Evolutionary conservation across 2,329 filamentous ascomycete species (phyloP), one percentile per base, ranked within the genome.

Genomic region (Nemania sp.): DNA sequence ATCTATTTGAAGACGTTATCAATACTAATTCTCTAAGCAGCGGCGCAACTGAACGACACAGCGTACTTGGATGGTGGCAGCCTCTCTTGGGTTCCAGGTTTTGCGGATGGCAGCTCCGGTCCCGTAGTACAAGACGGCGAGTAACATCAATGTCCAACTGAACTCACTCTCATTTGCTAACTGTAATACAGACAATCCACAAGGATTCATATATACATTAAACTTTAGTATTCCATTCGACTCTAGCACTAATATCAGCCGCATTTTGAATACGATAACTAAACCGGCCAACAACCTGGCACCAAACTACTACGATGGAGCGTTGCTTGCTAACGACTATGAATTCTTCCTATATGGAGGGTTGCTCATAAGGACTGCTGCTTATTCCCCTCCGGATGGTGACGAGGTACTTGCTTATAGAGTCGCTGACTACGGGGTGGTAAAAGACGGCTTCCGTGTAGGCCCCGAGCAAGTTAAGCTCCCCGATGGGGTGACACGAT

Each of bases 261-360:
- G 68, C 0, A 71, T 88, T 10, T 77, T 90, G 17, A 70, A 73
- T 1, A 74, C 71, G 0, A 70, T 83, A 39, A 76, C 79, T 2
- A 87, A 86, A 63, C 72, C 73, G 17, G 78, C 78, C 34, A 84
- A 81, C 63, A 83, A 83, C 62, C 62, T 81, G 46, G 78, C 80
- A 0, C 85, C 86, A 0, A 83, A 83, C 65, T 89, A 83, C 62
- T 62, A 78, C 15, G 87, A 89, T 61, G 89, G 89, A 2, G 83
- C 79, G 7, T 83, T 91, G 76, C 81, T 91, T 34, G 81, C 80
- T 49, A 91, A 90, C 66, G 77, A 90, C 59, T 75, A 81, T 50
- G 81, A 88, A 61, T 86, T 87, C 67, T 87, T 81, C 66, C 77
- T 87, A 2, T 91, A 87, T 55, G 89, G 88, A 17, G 89, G 89